Evolutionary conservation across 108 stramenopile species (phyloP), one percentile per base, ranked within the genome.

Genomic region (Tribonema minus): DNA sequence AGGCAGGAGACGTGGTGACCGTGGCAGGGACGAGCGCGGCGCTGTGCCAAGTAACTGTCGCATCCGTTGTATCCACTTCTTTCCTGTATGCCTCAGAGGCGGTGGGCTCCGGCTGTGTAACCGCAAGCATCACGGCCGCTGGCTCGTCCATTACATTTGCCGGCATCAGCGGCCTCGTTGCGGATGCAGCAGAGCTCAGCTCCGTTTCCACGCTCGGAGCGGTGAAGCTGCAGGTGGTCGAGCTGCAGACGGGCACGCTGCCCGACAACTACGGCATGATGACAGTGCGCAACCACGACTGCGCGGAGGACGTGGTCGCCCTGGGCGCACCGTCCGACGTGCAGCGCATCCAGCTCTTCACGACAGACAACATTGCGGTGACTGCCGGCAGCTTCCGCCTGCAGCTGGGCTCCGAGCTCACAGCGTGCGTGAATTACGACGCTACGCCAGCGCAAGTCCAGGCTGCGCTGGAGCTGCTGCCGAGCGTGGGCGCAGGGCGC

Each of bases 381-480:
- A 25, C 34, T 25, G 32, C 61, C 15, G 79, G 79, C 2, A 61
- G 61, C 23, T 80, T 68, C 31, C 68, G 79, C 4, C 30, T 80
- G 37, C 68, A 70, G 20, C 79, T 80, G 20, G 79, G 62, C 6
- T 62, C 37, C 32, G 38, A 80, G 30, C 58, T 64, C 37, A 71
- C 79, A 26, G 70, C 38, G 3, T 80, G 79, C 31, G 32, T 80
- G 2, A 7, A 30, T 2, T 82, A 46, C 74, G 80, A 74, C 64
- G 81, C 81, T 38, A 74, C 71, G 3, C 37, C 81, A 2, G 25
- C 79, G 26, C 77, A 71, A 32, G n/a, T 82, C 23, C 36, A 63
- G 15, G 32, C 65, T 4, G 79, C 79, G 2, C 63, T 82, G 12
- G 35, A 25, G 4, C 67, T 23, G 35, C 40, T 80, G 3, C 79